A percentile compares a stretch with the other conserved stretches of the same genome.
These are phyloP conservation scores for Hippophae tibetana DNA, from an alignment of 306 rosid genomes.

Conservation along the genomic window DNA sequence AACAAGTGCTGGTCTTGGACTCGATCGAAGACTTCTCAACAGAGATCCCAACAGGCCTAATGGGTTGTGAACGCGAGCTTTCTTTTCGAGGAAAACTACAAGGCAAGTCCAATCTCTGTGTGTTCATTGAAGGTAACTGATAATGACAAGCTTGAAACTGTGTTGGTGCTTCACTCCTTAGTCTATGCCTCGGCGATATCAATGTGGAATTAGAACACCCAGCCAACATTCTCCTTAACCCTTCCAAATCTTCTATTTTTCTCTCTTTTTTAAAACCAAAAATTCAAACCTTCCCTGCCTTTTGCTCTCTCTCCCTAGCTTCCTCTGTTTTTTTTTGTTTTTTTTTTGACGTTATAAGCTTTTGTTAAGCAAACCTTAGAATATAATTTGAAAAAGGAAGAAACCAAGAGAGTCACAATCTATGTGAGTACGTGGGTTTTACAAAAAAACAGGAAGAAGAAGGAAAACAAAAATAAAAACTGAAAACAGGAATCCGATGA, in stretches of 20 bases:
- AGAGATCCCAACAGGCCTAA: constrained; percentile 61
- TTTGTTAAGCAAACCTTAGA: constrained; percentile 11
- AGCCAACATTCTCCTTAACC: constrained; percentile 88
- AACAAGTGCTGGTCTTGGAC: constrained; percentile 38
- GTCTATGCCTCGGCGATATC: constrained; percentile 97
- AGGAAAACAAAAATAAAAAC: not conserved
- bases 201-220: constrained; percentile 99
- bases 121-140: constrained; percentile 84
- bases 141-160: constrained; percentile 93
- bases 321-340: constrained; percentile 19
- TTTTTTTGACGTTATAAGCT: constrained; percentile 13
- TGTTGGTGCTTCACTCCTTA: constrained; percentile 83
- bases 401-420: constrained; percentile 38
- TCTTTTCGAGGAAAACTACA: constrained; percentile 69
- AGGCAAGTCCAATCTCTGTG: constrained; percentile 92
- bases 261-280: constrained; percentile 13
- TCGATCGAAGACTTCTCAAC: constrained; percentile 48
- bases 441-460: not conserved
- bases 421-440: constrained; percentile 51
- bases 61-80: constrained; percentile 50
- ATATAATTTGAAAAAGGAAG: constrained; percentile 11
- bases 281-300: constrained; percentile 42
- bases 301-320: constrained; percentile 20
- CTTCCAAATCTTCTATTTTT: constrained; percentile 20
- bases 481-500: constrained; percentile 88